Evolutionary conservation across 1,284 basidiomycete genomes (phyloP).

Genomic region (Pseudozyma thailandica): DNA sequence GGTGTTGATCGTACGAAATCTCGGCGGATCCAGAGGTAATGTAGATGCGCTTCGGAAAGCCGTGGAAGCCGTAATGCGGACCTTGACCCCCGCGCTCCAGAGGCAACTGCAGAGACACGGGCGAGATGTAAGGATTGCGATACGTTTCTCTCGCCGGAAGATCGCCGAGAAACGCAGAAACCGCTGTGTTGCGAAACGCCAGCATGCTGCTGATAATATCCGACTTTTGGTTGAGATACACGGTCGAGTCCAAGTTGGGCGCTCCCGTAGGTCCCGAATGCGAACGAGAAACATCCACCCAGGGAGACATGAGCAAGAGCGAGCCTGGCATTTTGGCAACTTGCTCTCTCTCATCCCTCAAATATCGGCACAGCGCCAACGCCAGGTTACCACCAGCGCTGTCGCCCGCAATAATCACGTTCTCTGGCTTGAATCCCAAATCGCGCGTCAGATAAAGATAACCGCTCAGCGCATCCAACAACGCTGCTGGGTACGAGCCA

Average conservation of each 20-base stretch:
- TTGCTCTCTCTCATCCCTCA: conserved; percentile 59
- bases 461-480: conserved; percentile 60
- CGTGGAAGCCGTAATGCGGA: conserved; percentile 60
- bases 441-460: conserved; percentile 60
- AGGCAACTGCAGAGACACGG: conserved; percentile 60
- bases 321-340: conserved; percentile 44
- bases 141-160: conserved; percentile 62
- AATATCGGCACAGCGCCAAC: conserved; percentile 70
- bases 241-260: conserved; percentile 54
- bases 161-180: conserved; percentile 58
- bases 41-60: conserved; percentile 55
- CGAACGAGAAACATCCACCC: conserved; percentile 64
- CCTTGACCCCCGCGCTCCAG: conserved; percentile 36
- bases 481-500: conserved; percentile 61
- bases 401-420: conserved; percentile 77
- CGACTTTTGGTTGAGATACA: conserved; percentile 47
- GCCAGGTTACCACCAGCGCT: conserved; percentile 79
- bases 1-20: conserved; percentile 62
- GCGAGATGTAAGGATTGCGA: conserved; percentile 62
- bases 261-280: conserved; percentile 58
- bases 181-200: conserved; percentile 63
- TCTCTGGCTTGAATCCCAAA: conserved; percentile 67
- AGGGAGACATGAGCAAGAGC: conserved; percentile 62
- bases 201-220: conserved; percentile 59
- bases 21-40: conserved; percentile 60